Conservation (phyloP, 192 early-diverging fungal species). For the Chytriomyces confervae region DNA sequence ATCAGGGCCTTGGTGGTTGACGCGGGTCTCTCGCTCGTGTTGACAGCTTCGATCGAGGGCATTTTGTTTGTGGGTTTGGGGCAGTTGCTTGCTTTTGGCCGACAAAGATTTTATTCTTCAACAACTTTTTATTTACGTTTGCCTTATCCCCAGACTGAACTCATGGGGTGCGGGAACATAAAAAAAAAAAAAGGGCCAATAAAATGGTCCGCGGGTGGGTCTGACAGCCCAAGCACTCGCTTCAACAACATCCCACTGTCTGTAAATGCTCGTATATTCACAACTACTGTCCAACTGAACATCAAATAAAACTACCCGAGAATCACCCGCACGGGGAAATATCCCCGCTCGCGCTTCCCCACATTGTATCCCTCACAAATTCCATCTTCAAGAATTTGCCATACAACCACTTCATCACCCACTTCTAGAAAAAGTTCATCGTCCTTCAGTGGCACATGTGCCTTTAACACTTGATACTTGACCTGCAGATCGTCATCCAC, state of each 20-base stretch:
- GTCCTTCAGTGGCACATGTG: slow-evolving; percentile 8
- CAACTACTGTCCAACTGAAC: not conserved
- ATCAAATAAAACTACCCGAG: not conserved
- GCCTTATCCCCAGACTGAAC: no score
- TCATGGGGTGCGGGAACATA: no score
- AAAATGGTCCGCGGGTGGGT: no score
- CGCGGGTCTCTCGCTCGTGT: not conserved
- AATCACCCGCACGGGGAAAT: slow-evolving; percentile 21
- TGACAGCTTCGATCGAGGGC: not conserved
- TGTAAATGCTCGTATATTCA: no score
- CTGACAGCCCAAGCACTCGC: no score
- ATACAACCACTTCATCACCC: slow-evolving; percentile 31
- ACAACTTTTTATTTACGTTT: no score
- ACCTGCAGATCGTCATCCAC: slow-evolving; percentile 31
- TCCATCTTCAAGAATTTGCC: slow-evolving; percentile 34
- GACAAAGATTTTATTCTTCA: no score
- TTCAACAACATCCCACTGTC: no score
- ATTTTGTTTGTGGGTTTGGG: not conserved
- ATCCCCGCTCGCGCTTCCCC: slow-evolving; percentile 17
- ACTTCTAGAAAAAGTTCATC: slow-evolving; percentile 27
- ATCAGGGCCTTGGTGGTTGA: not conserved
- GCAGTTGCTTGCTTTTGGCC: no score
- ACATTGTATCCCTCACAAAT: slow-evolving; percentile 32
- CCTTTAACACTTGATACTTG: slow-evolving; percentile 7
- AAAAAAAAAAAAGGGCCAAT: no score